Conservation (phyloP, 192 early-diverging fungal genomes). For the Coemansia sp. region DNA sequence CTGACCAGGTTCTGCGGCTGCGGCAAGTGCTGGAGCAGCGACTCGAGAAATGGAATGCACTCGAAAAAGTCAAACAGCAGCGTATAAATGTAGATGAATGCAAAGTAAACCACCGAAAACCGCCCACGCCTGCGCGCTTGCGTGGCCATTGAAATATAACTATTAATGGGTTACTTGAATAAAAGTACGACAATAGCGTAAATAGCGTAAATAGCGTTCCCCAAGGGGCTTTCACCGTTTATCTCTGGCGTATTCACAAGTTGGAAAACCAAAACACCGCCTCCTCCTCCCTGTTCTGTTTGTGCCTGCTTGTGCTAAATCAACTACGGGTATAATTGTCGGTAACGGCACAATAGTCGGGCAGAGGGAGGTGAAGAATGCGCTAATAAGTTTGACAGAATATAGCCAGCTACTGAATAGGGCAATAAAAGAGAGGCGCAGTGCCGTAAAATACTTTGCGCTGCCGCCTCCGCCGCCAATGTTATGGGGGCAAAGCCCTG, state of each 20-base stretch:
- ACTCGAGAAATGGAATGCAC: conserved; percentile 34
- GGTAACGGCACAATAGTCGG: neutral
- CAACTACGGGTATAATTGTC: neutral
- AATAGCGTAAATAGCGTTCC: too few relatives aligned
- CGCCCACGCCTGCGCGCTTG: conserved; percentile 22
- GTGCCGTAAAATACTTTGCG: conserved; percentile 2
- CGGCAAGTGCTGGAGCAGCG: conserved; percentile 36
- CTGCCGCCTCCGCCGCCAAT: neutral
- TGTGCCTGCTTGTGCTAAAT: neutral
- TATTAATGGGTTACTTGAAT: neutral
- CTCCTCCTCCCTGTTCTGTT: too few relatives aligned
- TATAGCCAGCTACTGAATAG: neutral
- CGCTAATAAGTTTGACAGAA: conserved; percentile 1
- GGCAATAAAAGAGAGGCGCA: conserved; percentile 5
- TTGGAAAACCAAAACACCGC: too few relatives aligned
- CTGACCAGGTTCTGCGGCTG: conserved; percentile 48
- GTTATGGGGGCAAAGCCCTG: neutral
- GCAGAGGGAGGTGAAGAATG: neutral
- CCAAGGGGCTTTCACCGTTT: too few relatives aligned
- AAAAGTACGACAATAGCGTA: too few relatives aligned
- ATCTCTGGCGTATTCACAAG: too few relatives aligned
- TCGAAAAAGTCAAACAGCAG: conserved; percentile 35
- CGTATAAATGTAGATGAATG: conserved; percentile 45
- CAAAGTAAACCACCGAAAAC: conserved; percentile 50
- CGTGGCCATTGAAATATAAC: conserved; percentile 2